phyloP scores from a whole-genome alignment of 371 early-diverging fungal species.

The Dichotomocladium elegans region DNA sequence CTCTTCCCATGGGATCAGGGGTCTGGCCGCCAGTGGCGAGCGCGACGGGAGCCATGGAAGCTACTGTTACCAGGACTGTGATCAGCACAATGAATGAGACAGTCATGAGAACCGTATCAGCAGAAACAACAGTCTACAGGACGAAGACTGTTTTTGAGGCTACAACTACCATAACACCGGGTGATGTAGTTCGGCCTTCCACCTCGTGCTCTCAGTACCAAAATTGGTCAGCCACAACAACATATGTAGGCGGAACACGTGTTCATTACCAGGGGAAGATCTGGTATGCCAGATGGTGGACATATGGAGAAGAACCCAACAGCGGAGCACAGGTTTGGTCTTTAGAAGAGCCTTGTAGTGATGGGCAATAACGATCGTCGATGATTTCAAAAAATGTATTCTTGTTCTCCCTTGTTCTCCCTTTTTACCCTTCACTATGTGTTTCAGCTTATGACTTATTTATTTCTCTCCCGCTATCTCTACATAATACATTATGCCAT shows the following conservation, averaged over 20 bases:
- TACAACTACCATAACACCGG: neutral
- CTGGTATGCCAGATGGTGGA: conserved; percentile 53
- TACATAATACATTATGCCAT: too few species aligned
- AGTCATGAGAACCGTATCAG: neutral
- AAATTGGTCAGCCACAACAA: conserved; percentile 21
- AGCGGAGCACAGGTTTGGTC: conserved; percentile 30
- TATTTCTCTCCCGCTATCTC: too few species aligned
- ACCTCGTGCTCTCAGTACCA: too few species aligned
- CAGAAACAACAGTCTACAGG: conserved; percentile 9
- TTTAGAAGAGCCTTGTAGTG: conserved; percentile 18
- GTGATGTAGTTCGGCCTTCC: too few species aligned
- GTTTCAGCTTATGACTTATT: too few species aligned
- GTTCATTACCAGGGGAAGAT: conserved; percentile 35
- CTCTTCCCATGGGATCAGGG: neutral
- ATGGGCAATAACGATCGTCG: too few species aligned
- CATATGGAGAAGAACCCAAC: conserved; percentile 37
- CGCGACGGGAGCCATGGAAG: neutral
- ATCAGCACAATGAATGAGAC: neutral
- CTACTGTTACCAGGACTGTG: neutral
- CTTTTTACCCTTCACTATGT: too few species aligned
- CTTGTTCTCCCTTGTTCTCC: too few species aligned
- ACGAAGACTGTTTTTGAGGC: neutral
- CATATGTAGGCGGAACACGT: conserved; percentile 17
- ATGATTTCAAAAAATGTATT: too few species aligned
- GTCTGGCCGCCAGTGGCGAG: neutral